phyloP scores from a whole-genome alignment of 2,329 filamentous ascomycete genomes.

The Elsinoe perseae region DNA sequence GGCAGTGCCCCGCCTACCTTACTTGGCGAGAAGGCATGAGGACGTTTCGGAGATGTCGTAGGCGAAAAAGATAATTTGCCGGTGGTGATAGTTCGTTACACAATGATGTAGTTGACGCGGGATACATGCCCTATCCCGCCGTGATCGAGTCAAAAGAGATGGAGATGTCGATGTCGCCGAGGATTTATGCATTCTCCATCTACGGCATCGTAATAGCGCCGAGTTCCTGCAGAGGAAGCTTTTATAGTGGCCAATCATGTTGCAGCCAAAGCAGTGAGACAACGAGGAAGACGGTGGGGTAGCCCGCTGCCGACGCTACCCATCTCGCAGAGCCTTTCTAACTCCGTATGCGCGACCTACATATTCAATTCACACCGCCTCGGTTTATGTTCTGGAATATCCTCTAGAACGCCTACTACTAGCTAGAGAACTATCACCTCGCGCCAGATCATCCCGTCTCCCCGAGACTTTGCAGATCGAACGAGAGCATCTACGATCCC shows the following conservation, averaged over 20 bases:
- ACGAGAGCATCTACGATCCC: neutral
- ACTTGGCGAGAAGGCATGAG: neutral
- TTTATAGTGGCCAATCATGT: neutral
- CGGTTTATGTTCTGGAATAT: neutral
- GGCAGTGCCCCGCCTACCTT: neutral
- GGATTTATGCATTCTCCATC: neutral
- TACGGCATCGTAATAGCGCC: neutral
- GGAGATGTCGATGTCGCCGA: neutral
- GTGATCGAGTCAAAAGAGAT: neutral
- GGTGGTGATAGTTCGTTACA: neutral
- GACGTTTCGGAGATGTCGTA: neutral
- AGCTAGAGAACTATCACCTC: neutral
- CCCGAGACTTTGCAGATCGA: neutral
- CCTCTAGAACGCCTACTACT: neutral
- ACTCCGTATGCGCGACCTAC: constrained; percentile 3
- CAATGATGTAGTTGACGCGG: neutral
- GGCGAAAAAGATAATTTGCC: neutral
- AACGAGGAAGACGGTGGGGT: too few relatives aligned
- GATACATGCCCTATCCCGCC: neutral
- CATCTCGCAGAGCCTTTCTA: neutral
- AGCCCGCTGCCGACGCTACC: too few relatives aligned
- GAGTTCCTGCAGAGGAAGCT: neutral
- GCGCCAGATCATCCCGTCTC: neutral
- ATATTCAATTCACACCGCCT: neutral
- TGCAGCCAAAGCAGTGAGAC: neutral